Conservation (phyloP, 129 eudicot genomes). For the Lonicera japonica region DNA sequence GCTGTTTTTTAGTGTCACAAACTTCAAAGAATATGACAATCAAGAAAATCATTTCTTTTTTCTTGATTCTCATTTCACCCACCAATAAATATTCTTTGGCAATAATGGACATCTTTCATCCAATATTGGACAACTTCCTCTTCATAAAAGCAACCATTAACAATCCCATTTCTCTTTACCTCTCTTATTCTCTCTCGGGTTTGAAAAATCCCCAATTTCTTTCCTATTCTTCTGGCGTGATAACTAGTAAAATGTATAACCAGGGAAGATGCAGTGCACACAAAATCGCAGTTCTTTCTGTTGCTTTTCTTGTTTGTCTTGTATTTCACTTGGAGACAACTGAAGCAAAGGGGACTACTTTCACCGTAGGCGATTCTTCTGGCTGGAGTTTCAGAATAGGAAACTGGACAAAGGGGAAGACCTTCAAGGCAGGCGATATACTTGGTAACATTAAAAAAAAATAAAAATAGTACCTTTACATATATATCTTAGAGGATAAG, state of each 20-base stretch:
- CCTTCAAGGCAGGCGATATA: slow-evolving; percentile 13
- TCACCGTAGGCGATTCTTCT: slow-evolving; percentile 12
- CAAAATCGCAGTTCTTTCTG: not conserved
- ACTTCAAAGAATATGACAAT: too few species aligned
- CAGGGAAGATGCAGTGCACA: slow-evolving; percentile 7
- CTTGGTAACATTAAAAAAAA: slow-evolving; percentile 2
- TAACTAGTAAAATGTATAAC: not conserved
- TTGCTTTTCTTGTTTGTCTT: not conserved
- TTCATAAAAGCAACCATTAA: not conserved
- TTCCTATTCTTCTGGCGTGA: too few species aligned
- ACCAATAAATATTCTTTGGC: not conserved
- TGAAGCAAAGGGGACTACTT: not conserved
- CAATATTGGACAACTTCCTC: not conserved
- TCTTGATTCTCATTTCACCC: not conserved
- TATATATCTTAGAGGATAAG: too few species aligned
- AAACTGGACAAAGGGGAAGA: slow-evolving; percentile 16
- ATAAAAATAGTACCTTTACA: too few species aligned
- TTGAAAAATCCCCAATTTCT: not conserved
- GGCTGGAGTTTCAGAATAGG: slow-evolving; percentile 9
- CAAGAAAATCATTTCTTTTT: not conserved
- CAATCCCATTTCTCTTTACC: not conserved
- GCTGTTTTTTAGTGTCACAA: not conserved
- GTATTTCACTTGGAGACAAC: not conserved
- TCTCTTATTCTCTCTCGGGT: not conserved
- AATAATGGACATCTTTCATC: slow-evolving; percentile 1